Base-by-base conservation (phyloP, 352 stramenopile species). In the Globisporangium perplexum region DNA sequence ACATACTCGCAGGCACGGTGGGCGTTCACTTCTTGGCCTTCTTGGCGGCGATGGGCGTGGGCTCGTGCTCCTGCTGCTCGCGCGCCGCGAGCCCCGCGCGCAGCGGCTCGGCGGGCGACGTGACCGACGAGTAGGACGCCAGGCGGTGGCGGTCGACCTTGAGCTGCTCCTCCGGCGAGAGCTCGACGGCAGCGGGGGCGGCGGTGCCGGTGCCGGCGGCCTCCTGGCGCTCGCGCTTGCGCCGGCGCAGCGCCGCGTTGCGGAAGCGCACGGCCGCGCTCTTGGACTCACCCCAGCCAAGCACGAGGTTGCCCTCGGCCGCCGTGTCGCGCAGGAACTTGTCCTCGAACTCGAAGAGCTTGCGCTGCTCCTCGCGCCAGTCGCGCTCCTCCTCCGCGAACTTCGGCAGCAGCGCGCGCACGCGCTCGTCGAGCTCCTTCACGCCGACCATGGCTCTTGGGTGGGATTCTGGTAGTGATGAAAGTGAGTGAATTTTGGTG, bases 331-430 rank as follows among this genome's bases (percentile, higher is more conserved):
- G 68, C 57, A 92, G 59, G 31, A 83, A 89, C 38, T 71, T 77
- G 23, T 88, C 81, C 64, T 92, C 81, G 23, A 88, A 66, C 65
- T 92, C 81, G 44, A 70, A 88, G 33, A 92, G 71, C 63, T 88
- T 86, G 54, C 73, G 65, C 50, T 83, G 67, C 55, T 90, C 71
- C 45, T 89, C 78, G 14, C 51, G 20, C 74, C 76, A 85, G 53
- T 88, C 76, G 38, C 39, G 38, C 53, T 78, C 66, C 47, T 91
- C 81, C 41, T 68, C 60, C 28, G 43, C 57, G 28, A 77, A 59
- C 65, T 81, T 69, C 11, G 52, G 55, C 46, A 71, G 63, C 50
- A 88, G 61, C 50, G 47, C 49, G 22, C 67, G 66, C 58, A 90
- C 65, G 52, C 62, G 62, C 47, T 75, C 68, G 23, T 88, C 77